Conservation (phyloP, 768 basidiomycete species). For the Amanita polypyramis region DNA sequence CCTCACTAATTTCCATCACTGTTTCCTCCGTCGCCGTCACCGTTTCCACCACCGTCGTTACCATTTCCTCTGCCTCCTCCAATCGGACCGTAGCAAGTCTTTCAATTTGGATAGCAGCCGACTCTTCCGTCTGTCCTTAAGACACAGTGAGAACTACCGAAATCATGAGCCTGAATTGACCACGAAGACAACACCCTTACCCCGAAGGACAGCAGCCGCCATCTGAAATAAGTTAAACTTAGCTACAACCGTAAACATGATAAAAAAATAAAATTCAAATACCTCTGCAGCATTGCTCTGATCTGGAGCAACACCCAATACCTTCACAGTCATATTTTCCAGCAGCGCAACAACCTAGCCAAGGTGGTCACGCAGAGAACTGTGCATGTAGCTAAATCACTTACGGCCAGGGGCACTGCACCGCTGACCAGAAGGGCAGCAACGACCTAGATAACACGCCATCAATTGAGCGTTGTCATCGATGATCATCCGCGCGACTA, state of each 20-base stretch:
- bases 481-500: background rate
- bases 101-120: background rate
- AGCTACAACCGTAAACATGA: background rate
- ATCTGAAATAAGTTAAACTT: background rate
- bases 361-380: background rate
- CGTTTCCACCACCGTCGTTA: background rate
- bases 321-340: background rate
- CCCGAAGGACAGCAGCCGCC: conserved; percentile 1
- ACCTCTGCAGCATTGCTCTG: conserved; percentile 1
- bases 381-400: background rate
- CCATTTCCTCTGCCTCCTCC: background rate
- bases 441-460: background rate
- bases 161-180: background rate
- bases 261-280: background rate
- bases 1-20: too few species aligned
- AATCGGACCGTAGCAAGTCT: conserved; percentile 1
- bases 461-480: background rate
- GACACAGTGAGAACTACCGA: background rate
- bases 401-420: background rate
- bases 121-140: background rate
- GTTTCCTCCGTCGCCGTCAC: background rate
- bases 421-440: background rate
- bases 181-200: background rate
- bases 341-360: background rate
- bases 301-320: background rate